Conservation (phyloP, 495 filamentous ascomycete genomes). For the Daldinia concentrica region DNA sequence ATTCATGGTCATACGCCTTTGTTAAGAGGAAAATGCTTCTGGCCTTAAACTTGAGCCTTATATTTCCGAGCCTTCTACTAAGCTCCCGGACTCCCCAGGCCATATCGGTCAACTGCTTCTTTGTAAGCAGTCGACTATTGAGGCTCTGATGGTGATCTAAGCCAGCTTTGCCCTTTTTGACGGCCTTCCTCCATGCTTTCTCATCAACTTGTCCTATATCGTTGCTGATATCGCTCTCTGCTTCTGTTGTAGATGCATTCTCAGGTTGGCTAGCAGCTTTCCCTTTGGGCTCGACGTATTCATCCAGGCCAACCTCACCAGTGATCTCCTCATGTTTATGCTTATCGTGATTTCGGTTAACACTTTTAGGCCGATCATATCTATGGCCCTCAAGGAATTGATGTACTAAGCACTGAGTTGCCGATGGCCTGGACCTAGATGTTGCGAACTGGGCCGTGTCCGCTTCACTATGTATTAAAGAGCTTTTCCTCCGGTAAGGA, state of each 20-base stretch:
- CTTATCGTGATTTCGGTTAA: slow-evolving; percentile 27
- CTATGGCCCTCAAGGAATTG: slow-evolving; percentile 72
- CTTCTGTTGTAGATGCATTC: slow-evolving; percentile 31
- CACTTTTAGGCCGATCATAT: slow-evolving; percentile 15
- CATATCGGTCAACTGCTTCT: slow-evolving; percentile 94
- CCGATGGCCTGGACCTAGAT: slow-evolving; percentile 56
- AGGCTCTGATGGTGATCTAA: slow-evolving; percentile 46
- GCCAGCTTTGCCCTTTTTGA: slow-evolving; percentile 44
- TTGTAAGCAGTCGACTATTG: slow-evolving; percentile 76
- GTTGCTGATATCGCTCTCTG: slow-evolving; percentile 41
- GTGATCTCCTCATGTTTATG: slow-evolving; percentile 40
- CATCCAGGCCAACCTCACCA: slow-evolving; percentile 42
- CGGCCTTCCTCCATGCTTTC: slow-evolving; percentile 52
- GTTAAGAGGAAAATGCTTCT: slow-evolving; percentile 87
- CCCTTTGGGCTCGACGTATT: slow-evolving; percentile 50
- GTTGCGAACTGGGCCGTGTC: slow-evolving; percentile 52
- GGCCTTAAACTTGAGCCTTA: slow-evolving; percentile 81
- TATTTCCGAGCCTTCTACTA: slow-evolving; percentile 81
- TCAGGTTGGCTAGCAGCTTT: slow-evolving; percentile 5
- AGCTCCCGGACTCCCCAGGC: slow-evolving; percentile 92
- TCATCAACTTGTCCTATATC: slow-evolving; percentile 56
- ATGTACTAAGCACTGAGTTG: slow-evolving; percentile 82
- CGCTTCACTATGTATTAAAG: slow-evolving; percentile 71
- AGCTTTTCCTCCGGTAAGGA: slow-evolving; percentile 85
- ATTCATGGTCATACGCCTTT: slow-evolving; percentile 82